Percentiles rank a stretch among this genome's conserved stretches.
Conservation (phyloP, 495 filamentous ascomycete species). For the Letharia lupina region DNA sequence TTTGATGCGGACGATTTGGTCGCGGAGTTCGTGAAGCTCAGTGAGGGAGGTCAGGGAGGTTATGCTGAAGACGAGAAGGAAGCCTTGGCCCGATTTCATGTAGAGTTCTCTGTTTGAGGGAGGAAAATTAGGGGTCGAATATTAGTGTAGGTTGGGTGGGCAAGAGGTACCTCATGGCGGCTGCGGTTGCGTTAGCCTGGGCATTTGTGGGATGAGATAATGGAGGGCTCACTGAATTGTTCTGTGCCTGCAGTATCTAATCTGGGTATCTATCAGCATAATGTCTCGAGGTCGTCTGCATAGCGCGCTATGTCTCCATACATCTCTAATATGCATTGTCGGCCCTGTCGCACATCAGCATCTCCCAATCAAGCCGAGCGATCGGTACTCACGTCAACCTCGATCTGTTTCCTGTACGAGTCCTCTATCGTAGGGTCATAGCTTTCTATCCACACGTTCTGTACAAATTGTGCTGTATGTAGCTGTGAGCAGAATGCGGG, state of each 20-base stretch:
- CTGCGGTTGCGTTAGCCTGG: slow-evolving; percentile 11
- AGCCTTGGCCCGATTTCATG: slow-evolving; percentile 95
- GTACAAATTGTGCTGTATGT: slow-evolving; percentile 84
- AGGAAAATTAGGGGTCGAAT: slow-evolving; percentile 10
- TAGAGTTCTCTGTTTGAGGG: slow-evolving; percentile 59
- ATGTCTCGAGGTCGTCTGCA: neutral
- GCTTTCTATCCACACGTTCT: slow-evolving; percentile 98
- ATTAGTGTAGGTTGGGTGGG: slow-evolving; percentile 12
- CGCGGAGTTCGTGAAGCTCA: slow-evolving; percentile 80
- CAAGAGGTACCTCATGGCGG: slow-evolving; percentile 22
- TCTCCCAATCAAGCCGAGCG: slow-evolving; percentile 9
- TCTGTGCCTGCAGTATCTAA: slow-evolving; percentile 96
- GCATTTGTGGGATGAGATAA: neutral
- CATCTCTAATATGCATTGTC: slow-evolving; percentile 96
- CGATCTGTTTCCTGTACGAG: slow-evolving; percentile 88
- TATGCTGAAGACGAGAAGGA: slow-evolving; percentile 95
- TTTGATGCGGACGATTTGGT: slow-evolving; percentile 96
- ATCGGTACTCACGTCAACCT: slow-evolving; percentile 71
- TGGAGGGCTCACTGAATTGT: slow-evolving; percentile 59
- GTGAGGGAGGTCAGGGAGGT: slow-evolving; percentile 76
- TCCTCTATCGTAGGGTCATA: slow-evolving; percentile 99
- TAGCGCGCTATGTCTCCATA: slow-evolving; percentile 38
- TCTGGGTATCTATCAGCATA: slow-evolving; percentile 36
- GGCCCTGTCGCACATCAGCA: slow-evolving; percentile 51
- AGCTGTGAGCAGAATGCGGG: slow-evolving; percentile 20